Evolutionary conservation across 805 yeast species (phyloP).

Genomic region (Hanseniaspora meyeri): DNA sequence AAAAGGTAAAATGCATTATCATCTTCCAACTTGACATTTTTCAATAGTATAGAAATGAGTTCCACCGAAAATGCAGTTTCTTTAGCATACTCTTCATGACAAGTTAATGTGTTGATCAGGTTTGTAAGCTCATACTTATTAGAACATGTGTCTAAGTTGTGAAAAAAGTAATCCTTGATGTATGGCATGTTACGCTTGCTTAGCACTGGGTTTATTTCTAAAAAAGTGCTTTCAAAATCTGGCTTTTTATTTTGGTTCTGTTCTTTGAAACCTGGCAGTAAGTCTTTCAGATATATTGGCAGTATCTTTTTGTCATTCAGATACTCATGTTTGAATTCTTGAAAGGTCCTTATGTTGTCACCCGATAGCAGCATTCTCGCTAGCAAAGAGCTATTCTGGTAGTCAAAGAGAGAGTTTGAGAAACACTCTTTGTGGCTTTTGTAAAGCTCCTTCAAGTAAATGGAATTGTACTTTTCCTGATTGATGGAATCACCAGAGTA

Average conservation of each 20-base stretch:
- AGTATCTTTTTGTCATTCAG: not conserved
- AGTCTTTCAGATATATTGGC: not conserved
- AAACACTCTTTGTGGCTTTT: not conserved
- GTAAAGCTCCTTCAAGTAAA: not conserved
- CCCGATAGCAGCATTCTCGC: not conserved
- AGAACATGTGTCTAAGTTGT: not conserved
- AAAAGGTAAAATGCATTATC: not conserved
- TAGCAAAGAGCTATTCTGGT: not conserved
- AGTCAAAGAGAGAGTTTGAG: not conserved
- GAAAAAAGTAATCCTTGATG: not conserved
- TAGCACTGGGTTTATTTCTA: not conserved
- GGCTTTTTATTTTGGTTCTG: not conserved
- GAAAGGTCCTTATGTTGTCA: not conserved
- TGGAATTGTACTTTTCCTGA: not conserved
- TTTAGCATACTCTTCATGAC: not conserved
- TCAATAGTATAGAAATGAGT: not conserved
- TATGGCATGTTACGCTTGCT: not conserved
- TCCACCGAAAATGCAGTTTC: not conserved
- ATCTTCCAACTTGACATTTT: not conserved
- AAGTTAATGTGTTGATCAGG: not conserved
- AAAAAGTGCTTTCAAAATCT: not conserved
- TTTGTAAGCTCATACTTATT: not conserved
- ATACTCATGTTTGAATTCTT: not conserved
- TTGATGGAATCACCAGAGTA: not conserved
- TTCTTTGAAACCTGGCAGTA: too few relatives aligned